These are phyloP conservation scores for Yamadazyma insecticola DNA, from an alignment of 805 yeast species.

Conservation along the genomic window DNA sequence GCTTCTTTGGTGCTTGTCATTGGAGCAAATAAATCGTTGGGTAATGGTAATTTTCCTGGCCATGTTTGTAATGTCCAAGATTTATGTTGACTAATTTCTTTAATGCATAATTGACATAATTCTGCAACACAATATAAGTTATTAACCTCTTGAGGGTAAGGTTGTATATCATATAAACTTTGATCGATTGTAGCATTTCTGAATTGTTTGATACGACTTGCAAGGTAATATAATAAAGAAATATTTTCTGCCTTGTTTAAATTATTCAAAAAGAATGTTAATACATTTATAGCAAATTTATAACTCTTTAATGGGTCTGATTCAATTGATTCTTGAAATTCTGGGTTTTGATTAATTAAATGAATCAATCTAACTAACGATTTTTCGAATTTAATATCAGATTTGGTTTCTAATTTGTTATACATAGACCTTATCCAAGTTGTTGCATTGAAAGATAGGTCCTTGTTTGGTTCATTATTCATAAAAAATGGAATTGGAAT, in stretches of 20 bases:
- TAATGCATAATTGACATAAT: slow-evolving; percentile 61
- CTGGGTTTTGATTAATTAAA: slow-evolving; percentile 69
- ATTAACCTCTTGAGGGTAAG: slow-evolving; percentile 18
- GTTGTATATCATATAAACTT: slow-evolving; percentile 17
- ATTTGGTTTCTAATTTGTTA: slow-evolving; percentile 26
- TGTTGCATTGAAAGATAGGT: slow-evolving; percentile 45
- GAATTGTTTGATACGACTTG: slow-evolving; percentile 76
- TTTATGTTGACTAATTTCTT: slow-evolving; percentile 51
- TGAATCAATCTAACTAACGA: slow-evolving; percentile 64
- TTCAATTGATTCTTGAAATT: slow-evolving; percentile 33
- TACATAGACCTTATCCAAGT: slow-evolving; percentile 72
- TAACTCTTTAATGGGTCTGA: slow-evolving; percentile 34
- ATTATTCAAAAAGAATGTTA: slow-evolving; percentile 54
- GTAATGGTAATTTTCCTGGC: slow-evolving; percentile 72
- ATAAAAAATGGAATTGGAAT: slow-evolving; percentile 64
- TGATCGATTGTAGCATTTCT: slow-evolving; percentile 49
- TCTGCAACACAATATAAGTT: slow-evolving; percentile 69
- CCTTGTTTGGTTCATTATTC: slow-evolving; percentile 68
- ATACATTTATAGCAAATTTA: slow-evolving; percentile 53
- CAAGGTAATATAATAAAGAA: slow-evolving; percentile 67
- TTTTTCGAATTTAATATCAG: slow-evolving; percentile 55
- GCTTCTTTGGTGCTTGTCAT: slow-evolving; percentile 56
- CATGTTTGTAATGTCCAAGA: slow-evolving; percentile 73
- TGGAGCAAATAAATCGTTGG: slow-evolving; percentile 66
- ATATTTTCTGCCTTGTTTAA: slow-evolving; percentile 64